Conservation (phyloP, 176 grass and related monocot genomes). For the Puccinellia tenuiflora region DNA sequence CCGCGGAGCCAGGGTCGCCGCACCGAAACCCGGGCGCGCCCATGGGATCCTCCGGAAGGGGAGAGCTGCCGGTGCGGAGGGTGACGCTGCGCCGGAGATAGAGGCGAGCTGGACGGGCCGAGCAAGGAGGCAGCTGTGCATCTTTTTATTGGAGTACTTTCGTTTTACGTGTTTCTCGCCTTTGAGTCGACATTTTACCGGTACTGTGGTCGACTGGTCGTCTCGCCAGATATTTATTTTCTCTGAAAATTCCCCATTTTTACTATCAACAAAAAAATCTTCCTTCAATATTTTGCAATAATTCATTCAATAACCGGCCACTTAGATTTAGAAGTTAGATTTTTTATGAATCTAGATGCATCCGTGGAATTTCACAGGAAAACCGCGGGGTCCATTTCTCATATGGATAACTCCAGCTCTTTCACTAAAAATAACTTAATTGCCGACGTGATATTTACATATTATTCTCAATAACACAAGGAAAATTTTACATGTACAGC, state of each 20-base stretch:
- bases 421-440: not conserved
- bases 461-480: not conserved
- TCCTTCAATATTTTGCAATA: not conserved
- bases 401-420: not conserved
- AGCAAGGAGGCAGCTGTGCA: conserved; percentile 24
- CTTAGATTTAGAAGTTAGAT: not conserved
- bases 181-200: not conserved
- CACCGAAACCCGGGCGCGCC: conserved; percentile 8
- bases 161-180: not conserved
- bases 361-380: not conserved
- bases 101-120: not conserved
- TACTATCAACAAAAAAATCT: not conserved
- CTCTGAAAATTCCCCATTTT: not conserved
- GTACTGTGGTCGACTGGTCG: not conserved
- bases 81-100: not conserved
- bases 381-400: too few relatives aligned
- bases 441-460: conserved; percentile 17
- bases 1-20: conserved; percentile 29
- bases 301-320: not conserved
- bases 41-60: conserved; percentile 3
- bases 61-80: not conserved
- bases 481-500: conserved; percentile 20
- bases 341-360: not conserved
- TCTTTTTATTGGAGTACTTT: not conserved
- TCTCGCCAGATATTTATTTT: not conserved